Evolutionary conservation across 1,139 yeast species (phyloP).

Genomic region (Diutina mesorugosa): DNA sequence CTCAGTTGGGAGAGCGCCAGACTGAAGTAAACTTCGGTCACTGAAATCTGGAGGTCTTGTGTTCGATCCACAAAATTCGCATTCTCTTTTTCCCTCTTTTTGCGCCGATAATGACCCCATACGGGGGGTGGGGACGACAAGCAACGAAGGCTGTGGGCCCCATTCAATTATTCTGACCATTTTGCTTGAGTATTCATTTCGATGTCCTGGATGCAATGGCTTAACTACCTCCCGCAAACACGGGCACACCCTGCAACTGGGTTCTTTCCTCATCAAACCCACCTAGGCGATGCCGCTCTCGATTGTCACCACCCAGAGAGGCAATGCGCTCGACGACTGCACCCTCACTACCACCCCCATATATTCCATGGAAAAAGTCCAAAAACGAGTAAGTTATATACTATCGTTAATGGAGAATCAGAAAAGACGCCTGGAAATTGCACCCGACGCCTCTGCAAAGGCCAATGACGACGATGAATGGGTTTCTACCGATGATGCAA

Average conservation of each 20-base stretch:
- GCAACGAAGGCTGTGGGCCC: not conserved
- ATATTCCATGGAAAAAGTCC: not conserved
- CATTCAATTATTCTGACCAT: not conserved
- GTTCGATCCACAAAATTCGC: conserved; percentile 1
- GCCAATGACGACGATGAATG: not conserved
- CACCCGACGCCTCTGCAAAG: not conserved
- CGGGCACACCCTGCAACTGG: not conserved
- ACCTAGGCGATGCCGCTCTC: not conserved
- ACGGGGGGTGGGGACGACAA: not conserved
- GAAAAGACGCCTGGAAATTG: not conserved
- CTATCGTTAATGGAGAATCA: not conserved
- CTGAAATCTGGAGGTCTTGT: conserved; percentile 1
- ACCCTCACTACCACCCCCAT: not conserved
- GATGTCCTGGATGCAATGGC: not conserved
- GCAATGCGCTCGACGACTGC: not conserved
- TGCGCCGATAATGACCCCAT: not conserved
- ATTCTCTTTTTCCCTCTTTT: not conserved
- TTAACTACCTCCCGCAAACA: not conserved
- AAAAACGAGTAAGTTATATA: not conserved
- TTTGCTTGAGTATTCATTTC: not conserved
- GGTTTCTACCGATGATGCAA: not conserved
- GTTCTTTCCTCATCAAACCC: not conserved
- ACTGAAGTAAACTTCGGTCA: conserved; percentile 1
- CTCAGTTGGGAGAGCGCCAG: conserved; percentile 2
- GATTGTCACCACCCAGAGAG: not conserved